A percentile compares a stretch with the other conserved stretches of the same genome.
phyloP scores from a whole-genome alignment of 768 basidiomycete genomes.

The Lenzites betulinus region DNA sequence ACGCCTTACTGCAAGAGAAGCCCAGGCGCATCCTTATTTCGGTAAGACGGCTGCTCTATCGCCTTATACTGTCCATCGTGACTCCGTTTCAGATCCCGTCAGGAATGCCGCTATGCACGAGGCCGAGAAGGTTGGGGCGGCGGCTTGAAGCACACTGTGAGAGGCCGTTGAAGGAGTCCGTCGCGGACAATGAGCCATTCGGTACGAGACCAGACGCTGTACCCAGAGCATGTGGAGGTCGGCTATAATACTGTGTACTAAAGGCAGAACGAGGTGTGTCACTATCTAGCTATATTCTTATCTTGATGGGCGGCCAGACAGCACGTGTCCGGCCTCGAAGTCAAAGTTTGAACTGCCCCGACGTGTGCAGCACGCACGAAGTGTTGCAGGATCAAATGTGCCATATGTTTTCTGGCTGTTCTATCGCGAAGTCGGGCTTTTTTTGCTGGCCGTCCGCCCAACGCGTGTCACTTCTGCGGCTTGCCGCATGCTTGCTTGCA shows the following conservation, averaged over 20 bases:
- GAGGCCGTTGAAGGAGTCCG: background rate
- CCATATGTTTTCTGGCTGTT: conserved; percentile 17
- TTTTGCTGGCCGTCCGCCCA: conserved; percentile 1
- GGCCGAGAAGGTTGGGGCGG: conserved; percentile 65
- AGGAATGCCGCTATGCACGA: conserved; percentile 55
- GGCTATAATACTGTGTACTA: conserved; percentile 14
- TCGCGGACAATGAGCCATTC: conserved; percentile 4
- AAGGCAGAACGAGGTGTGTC: conserved; percentile 18
- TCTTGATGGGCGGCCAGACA: conserved; percentile 9
- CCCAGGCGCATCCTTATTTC: conserved; percentile 92
- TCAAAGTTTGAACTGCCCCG: conserved; percentile 1
- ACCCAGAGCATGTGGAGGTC: conserved; percentile 12
- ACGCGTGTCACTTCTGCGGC: background rate
- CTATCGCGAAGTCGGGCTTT: conserved; percentile 18
- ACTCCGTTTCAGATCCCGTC: conserved; percentile 60
- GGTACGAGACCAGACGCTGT: conserved; percentile 15
- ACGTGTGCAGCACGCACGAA: conserved; percentile 16
- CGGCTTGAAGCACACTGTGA: conserved; percentile 27
- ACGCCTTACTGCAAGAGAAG: conserved; percentile 91
- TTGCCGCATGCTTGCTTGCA: conserved; percentile 13
- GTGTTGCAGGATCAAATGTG: conserved; percentile 16
- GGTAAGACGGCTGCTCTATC: conserved; percentile 46
- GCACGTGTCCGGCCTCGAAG: conserved; percentile 11
- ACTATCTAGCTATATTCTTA: conserved; percentile 22
- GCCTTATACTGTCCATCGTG: conserved; percentile 18